phyloP scores from a whole-genome alignment of 2,329 filamentous ascomycete species.

The Hawksworthiomyces lignivorus region DNA sequence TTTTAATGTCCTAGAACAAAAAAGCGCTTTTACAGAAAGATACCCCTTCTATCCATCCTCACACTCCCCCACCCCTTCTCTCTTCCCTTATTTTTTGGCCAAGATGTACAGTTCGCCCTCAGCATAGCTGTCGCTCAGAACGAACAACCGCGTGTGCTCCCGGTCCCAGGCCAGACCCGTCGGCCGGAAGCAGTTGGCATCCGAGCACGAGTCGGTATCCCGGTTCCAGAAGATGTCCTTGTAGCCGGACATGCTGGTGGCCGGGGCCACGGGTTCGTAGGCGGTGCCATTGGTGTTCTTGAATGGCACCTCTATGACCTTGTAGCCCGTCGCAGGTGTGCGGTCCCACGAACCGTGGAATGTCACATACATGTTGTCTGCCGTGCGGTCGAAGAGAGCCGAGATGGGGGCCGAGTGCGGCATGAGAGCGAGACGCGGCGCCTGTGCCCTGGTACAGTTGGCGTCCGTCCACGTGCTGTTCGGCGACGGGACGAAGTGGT shows the following conservation, averaged over 20 bases:
- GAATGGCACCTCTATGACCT: constrained; percentile 22
- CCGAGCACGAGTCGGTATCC: too few relatives aligned
- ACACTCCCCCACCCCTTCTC: too few relatives aligned
- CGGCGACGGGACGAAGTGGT: constrained; percentile 29
- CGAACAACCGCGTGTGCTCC: constrained; percentile 24
- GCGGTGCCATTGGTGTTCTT: constrained; percentile 17
- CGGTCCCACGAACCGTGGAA: constrained; percentile 24
- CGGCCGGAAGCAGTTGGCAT: constrained; percentile 26
- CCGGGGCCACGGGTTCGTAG: constrained; percentile 12
- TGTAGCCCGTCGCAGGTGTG: constrained; percentile 21
- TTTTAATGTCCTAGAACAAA: too few relatives aligned
- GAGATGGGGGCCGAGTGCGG: constrained; percentile 23
- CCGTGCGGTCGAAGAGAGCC: constrained; percentile 21
- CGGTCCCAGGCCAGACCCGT: constrained; percentile 26
- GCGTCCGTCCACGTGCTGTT: constrained; percentile 29
- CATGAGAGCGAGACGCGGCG: constrained; percentile 30
- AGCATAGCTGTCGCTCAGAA: constrained; percentile 26
- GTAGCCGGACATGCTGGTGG: too few relatives aligned
- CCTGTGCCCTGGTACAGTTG: constrained; percentile 23
- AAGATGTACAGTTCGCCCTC: constrained; percentile 27
- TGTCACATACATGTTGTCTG: constrained; percentile 24
- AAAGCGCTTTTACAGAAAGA: too few relatives aligned
- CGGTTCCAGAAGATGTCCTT: too few relatives aligned
- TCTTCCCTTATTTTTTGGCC: constrained; percentile 2
- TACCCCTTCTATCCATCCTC: too few relatives aligned